Evolutionary conservation across 2,329 filamentous ascomycete species (phyloP), one percentile per base, ranked within the genome.

Genomic region (Capronia americana): DNA sequence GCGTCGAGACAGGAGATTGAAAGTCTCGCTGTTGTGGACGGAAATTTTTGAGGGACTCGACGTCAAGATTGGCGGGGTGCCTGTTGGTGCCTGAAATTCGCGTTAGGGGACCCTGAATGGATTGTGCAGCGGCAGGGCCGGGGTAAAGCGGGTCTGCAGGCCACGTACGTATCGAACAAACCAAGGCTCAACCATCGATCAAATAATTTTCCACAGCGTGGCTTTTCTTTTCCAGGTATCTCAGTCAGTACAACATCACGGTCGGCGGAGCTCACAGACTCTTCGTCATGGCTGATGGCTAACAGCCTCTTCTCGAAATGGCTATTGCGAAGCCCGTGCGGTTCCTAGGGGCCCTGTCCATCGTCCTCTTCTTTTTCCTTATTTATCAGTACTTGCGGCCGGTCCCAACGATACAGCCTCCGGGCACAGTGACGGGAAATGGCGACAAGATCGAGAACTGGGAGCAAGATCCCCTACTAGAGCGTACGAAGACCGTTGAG

Each of bases 301-400:
- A 57, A 64, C 23, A 51, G 20, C 26, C 30, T 48, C 23, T 32
- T 30, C 56, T 59, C 61, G 68, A 73, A 71, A 97, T 97, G 93
- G 92, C 90, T 75, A 84, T 97, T 77, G 92, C 92, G 76, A 89
- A 90, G 82, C 92, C 92, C 65, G 90, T 97, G 77, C 89, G 93
- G 80, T 87, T 91, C 75, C 83, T 97, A 76, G 90, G 87, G 72
- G 85, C 91, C 71, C 83, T 87, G 69, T 91, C 90, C 70, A 81
- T 92, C 73, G 78, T 91, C 68, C 81, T 96, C 71, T 91, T 92
- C 83, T 83, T 91, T 69, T 93, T 93, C 78, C 87, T 96, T 74
- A 79, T 96, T 71, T 90, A 91, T 72, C 90, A 92, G 75, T 83
- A 95, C 73, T 88, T 91, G 77, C 67, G 61, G 23, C 86, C 86